phyloP scores from a whole-genome alignment of 1,284 basidiomycete genomes.

The Neonothopanus nambi region DNA sequence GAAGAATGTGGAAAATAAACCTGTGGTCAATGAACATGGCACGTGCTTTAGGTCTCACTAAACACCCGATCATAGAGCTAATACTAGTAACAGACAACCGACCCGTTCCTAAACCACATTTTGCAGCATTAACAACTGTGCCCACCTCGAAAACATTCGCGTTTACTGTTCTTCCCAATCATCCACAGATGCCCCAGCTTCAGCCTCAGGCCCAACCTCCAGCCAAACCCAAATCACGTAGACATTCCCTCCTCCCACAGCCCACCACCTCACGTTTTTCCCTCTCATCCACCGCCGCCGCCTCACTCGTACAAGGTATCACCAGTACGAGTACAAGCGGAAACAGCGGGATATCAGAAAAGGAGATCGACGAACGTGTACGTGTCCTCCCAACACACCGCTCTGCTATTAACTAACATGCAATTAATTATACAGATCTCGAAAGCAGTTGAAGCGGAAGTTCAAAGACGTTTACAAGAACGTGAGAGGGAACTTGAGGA shows the following conservation, averaged over 20 bases:
- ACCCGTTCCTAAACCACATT: constrained; percentile 42
- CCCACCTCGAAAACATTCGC: constrained; percentile 45
- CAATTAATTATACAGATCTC: constrained; percentile 50
- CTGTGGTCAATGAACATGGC: constrained; percentile 8
- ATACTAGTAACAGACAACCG: constrained; percentile 20
- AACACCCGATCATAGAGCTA: too few relatives aligned
- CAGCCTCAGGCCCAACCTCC: not conserved
- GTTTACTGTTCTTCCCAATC: constrained; percentile 24
- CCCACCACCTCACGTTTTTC: not conserved
- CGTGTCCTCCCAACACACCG: constrained; percentile 24
- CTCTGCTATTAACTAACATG: constrained; percentile 1
- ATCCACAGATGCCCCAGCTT: not conserved
- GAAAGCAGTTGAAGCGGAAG: constrained; percentile 70
- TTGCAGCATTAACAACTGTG: constrained; percentile 53
- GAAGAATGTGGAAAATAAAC: constrained; percentile 12
- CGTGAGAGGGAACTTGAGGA: constrained; percentile 34
- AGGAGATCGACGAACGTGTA: constrained; percentile 72
- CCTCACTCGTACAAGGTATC: too few relatives aligned
- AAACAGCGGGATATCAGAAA: constrained; percentile 49
- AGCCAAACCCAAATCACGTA: not conserved
- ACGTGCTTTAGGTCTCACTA: not conserved
- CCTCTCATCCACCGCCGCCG: not conserved
- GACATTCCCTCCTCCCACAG: too few relatives aligned
- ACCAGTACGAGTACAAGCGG: too few relatives aligned
- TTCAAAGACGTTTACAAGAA: constrained; percentile 64